Percentiles rank a stretch among this genome's conserved stretches.
phyloP scores from a whole-genome alignment of 306 rosid species.

The Lablab purpureus region DNA sequence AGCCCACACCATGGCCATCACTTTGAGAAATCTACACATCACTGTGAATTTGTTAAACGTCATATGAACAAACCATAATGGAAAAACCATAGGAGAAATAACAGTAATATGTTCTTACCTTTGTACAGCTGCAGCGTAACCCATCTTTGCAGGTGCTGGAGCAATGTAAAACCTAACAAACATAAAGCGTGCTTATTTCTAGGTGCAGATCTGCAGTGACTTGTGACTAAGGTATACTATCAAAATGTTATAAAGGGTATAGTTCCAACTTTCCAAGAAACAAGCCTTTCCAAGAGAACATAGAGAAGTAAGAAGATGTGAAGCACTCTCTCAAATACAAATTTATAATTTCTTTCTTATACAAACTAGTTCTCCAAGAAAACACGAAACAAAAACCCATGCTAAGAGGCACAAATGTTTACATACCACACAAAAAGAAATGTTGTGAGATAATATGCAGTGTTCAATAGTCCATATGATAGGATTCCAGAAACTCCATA shows the following conservation, averaged over 20 bases:
- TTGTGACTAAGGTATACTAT: conserved; percentile 10
- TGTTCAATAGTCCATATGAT: conserved; percentile 85
- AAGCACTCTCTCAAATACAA: conserved; percentile 16
- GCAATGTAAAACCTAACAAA: conserved; percentile 80
- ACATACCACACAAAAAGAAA: conserved; percentile 91
- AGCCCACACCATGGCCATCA: conserved; percentile 97
- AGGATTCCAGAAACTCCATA: conserved; percentile 85
- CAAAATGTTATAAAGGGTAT: not conserved
- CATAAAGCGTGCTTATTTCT: conserved; percentile 35
- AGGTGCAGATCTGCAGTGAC: not conserved
- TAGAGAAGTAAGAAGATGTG: conserved; percentile 17
- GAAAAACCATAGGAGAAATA: conserved; percentile 1
- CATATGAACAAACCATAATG: conserved; percentile 21
- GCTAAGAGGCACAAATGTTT: not conserved
- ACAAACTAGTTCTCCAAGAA: not conserved
- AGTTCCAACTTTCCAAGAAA: not conserved
- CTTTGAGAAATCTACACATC: conserved; percentile 77
- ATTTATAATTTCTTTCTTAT: not conserved
- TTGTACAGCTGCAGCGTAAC: conserved; percentile 80
- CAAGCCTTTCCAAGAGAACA: not conserved
- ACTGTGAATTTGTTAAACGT: conserved; percentile 27
- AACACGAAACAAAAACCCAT: conserved; percentile 12
- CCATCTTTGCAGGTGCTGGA: conserved; percentile 87
- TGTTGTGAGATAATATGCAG: conserved; percentile 81
- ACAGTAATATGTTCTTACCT: conserved; percentile 53